phyloP scores from a whole-genome alignment of 768 basidiomycete species.

The Xerocomus spinulosus region DNA sequence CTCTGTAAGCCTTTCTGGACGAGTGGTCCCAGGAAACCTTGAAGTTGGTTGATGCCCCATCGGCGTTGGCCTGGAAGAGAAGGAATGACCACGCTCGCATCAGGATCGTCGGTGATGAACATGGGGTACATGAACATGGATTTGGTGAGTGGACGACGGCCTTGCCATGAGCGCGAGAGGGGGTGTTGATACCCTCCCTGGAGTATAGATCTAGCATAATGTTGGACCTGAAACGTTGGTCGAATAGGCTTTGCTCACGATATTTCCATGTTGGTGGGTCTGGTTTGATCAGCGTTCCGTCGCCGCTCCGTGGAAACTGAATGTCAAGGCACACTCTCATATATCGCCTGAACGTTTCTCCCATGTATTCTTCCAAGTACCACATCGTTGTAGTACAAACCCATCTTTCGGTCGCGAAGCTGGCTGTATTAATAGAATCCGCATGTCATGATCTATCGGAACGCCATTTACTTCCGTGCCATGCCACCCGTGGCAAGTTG shows the following conservation, averaged over 20 bases:
- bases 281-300: too few species aligned
- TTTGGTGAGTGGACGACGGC: constrained; percentile 72
- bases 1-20: constrained; percentile 86
- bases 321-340: too few species aligned
- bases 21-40: constrained; percentile 80
- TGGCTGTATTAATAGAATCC: too few species aligned
- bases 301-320: too few species aligned
- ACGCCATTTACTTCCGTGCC: background rate
- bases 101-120: constrained; percentile 93
- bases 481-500: too few species aligned
- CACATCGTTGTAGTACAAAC: too few species aligned
- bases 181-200: constrained; percentile 96
- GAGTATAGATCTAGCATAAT: constrained; percentile 56
- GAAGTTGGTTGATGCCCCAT: constrained; percentile 95
- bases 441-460: background rate
- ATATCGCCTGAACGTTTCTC: too few species aligned
- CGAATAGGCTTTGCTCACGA: constrained; percentile 33
- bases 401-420: too few species aligned
- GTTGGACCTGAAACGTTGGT: constrained; percentile 4
- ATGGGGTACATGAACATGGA: constrained; percentile 99
- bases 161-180: constrained; percentile 84
- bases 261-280: constrained; percentile 35
- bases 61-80: constrained; percentile 82
- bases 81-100: constrained; percentile 72
- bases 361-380: too few species aligned